Conservation (phyloP, 176 grass and related monocot species). For the Carex kokanica region DNA sequence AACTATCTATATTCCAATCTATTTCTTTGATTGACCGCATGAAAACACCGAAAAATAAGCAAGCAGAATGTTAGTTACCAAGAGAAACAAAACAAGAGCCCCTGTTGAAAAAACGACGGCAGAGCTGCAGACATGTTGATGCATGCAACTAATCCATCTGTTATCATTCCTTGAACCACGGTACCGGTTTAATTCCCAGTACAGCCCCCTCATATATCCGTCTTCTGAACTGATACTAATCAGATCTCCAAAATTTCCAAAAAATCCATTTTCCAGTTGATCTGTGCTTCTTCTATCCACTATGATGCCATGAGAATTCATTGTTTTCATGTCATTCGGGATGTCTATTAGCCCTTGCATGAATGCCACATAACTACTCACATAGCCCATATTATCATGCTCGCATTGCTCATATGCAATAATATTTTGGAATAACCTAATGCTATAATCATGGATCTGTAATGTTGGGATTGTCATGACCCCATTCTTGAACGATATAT, state of each 20-base stretch:
- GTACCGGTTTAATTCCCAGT: constrained; percentile 25
- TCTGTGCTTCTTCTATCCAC: constrained; percentile 14
- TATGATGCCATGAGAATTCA: constrained; percentile 6
- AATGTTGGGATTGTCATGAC: constrained; percentile 22
- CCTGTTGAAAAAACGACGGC: constrained; percentile 12
- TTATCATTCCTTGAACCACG: not conserved
- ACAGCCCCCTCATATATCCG: constrained; percentile 22
- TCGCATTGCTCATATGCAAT: constrained; percentile 25
- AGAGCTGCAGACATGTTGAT: not conserved
- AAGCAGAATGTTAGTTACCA: constrained; percentile 28
- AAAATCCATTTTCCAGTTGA: not conserved
- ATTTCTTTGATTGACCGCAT: constrained; percentile 1
- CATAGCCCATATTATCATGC: not conserved
- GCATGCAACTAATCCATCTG: not conserved
- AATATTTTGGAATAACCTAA: constrained; percentile 18
- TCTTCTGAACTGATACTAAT: constrained; percentile 2
- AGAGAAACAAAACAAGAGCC: constrained; percentile 18
- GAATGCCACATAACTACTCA: constrained; percentile 21
- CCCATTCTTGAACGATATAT: constrained; percentile 14
- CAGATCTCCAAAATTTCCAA: constrained; percentile 14
- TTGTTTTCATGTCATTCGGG: constrained; percentile 19
- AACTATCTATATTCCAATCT: not conserved
- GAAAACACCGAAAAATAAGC: constrained; percentile 26
- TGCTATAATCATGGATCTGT: constrained; percentile 31
- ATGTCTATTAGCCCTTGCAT: constrained; percentile 20